phyloP scores from a whole-genome alignment of 1,139 yeast genomes.

The Blastobotrys aristatus region DNA sequence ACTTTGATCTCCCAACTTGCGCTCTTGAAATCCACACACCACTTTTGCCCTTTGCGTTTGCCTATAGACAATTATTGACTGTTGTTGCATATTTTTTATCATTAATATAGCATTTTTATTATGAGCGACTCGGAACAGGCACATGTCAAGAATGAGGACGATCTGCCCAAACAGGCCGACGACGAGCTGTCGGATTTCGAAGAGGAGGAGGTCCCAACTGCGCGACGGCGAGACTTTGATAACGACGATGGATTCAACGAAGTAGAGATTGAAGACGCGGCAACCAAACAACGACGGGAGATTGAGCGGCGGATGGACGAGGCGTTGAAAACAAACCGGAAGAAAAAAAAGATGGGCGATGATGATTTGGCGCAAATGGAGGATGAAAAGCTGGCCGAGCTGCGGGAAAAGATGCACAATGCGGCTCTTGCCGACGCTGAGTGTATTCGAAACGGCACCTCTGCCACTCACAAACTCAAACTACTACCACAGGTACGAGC shows the following conservation, averaged over 20 bases:
- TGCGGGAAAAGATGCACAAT: conserved; percentile 86
- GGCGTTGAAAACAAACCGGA: conserved; percentile 56
- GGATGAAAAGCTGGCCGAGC: conserved; percentile 77
- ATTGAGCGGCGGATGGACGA: conserved; percentile 78
- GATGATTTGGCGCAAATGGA: conserved; percentile 93
- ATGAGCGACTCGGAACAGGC: too few species aligned
- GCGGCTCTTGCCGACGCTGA: conserved; percentile 93
- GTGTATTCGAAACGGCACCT: conserved; percentile 56
- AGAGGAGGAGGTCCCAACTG: conserved; percentile 33
- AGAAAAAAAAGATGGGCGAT: conserved; percentile 61
- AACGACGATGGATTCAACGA: conserved; percentile 21
- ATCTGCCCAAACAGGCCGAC: too few species aligned
- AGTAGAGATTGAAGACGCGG: conserved; percentile 38
- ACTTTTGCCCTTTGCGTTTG: too few species aligned
- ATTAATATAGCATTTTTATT: too few species aligned
- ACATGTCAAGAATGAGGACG: too few species aligned
- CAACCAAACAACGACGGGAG: conserved; percentile 59
- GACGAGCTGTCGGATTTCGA: conserved; percentile 38
- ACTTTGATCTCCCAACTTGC: too few species aligned
- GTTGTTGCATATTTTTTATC: too few species aligned
- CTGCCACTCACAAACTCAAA: conserved; percentile 83
- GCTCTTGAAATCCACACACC: too few species aligned
- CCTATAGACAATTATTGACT: too few species aligned
- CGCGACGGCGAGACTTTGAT: conserved; percentile 15
- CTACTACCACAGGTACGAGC: conserved; percentile 74